Conservation (phyloP, 495 filamentous ascomycete genomes). For the Penicillium waksmanii region DNA sequence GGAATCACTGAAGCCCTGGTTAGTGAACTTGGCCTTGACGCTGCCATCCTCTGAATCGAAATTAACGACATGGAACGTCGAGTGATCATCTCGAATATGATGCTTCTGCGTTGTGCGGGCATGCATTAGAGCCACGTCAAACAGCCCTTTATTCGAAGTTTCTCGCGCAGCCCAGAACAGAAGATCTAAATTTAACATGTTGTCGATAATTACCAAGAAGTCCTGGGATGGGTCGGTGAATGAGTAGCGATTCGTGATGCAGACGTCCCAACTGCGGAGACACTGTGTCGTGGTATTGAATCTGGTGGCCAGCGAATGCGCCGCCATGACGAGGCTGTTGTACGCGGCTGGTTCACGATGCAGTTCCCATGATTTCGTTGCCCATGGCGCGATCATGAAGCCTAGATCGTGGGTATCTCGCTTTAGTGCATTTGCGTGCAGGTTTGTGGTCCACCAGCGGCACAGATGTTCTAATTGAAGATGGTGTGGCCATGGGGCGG, state of each 20-base stretch:
- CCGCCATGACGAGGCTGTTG: constrained; percentile 37
- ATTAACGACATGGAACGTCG: constrained; percentile 46
- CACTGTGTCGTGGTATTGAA: constrained; percentile 37
- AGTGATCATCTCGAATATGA: constrained; percentile 37
- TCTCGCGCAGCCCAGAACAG: constrained; percentile 47
- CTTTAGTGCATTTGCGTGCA: constrained; percentile 37
- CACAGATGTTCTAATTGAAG: constrained; percentile 39
- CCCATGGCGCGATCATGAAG: constrained; percentile 48
- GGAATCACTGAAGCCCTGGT: constrained; percentile 44
- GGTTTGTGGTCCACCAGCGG: constrained; percentile 37
- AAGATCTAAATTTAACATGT: constrained; percentile 52
- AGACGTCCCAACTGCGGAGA: constrained; percentile 44
- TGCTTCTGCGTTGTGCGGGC: constrained; percentile 37
- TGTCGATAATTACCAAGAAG: constrained; percentile 51
- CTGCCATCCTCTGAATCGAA: constrained; percentile 37
- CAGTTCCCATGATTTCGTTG: constrained; percentile 42
- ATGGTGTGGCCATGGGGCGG: constrained; percentile 8
- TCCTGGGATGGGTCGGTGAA: constrained; percentile 31
- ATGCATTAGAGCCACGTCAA: constrained; percentile 41
- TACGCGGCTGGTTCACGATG: constrained; percentile 34
- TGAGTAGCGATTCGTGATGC: constrained; percentile 35
- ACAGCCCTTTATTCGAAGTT: constrained; percentile 29
- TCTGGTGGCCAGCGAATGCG: constrained; percentile 38
- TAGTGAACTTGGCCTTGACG: constrained; percentile 38
- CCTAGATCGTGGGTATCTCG: constrained; percentile 49